Evolutionary conservation across 2,329 filamentous ascomycete species (phyloP).

Genomic region (Ophiostoma triangulosporum): DNA sequence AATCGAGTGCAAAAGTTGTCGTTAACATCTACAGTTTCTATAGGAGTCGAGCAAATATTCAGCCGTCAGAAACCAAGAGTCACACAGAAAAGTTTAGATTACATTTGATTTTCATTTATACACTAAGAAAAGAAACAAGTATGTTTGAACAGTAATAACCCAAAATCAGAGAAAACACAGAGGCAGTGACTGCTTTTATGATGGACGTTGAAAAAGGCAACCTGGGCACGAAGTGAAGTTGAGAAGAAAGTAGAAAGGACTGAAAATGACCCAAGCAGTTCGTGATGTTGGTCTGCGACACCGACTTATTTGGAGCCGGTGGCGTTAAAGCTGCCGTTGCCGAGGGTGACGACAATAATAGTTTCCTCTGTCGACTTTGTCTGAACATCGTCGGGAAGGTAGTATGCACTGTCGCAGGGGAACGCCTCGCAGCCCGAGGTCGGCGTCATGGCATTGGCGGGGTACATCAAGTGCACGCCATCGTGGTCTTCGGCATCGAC

Average conservation of each 20-base stretch:
- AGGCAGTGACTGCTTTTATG: background rate
- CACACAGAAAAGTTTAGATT: background rate
- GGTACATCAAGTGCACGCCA: constrained; percentile 28
- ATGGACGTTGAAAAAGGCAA: background rate
- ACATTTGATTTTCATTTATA: background rate
- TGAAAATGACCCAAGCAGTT: background rate
- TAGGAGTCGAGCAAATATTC: too few species aligned
- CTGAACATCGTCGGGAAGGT: constrained; percentile 25
- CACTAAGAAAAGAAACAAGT: background rate
- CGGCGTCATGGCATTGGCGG: constrained; percentile 17
- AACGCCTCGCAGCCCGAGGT: constrained; percentile 27
- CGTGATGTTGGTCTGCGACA: background rate
- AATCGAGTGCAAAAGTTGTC: too few species aligned
- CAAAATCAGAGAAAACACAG: background rate
- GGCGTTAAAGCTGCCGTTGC: constrained; percentile 13
- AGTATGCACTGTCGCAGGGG: constrained; percentile 29
- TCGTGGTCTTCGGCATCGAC: constrained; percentile 26
- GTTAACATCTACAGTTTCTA: too few species aligned
- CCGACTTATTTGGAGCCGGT: constrained; percentile 10
- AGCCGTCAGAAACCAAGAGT: too few species aligned
- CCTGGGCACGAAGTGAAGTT: background rate
- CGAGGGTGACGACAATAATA: constrained; percentile 23
- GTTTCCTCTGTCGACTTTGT: constrained; percentile 23
- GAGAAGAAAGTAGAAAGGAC: background rate
- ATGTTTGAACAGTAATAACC: background rate